Base-by-base conservation (phyloP, 2,329 filamentous ascomycete genomes). In the Cytospora leucostoma region DNA sequence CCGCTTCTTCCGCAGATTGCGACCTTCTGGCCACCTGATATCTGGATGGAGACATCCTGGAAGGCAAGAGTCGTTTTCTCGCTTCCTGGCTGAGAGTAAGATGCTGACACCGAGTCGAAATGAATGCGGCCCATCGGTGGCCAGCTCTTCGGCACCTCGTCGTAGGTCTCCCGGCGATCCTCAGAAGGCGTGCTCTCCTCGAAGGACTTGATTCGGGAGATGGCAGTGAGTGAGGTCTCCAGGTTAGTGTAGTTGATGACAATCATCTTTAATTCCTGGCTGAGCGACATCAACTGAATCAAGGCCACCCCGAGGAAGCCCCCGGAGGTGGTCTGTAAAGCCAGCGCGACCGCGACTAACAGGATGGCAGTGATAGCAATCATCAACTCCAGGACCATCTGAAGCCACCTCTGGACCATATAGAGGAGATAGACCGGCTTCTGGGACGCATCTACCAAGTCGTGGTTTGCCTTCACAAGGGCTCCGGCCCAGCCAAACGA, bases 341-440 rank as follows among this genome's bases (percentile, higher is more conserved):
- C 5, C 11, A 52, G 50, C 3, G 82, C 76, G 1, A 81, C 71
- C 21, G 76, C 74, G 19, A 82, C 76, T 10, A 82, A 67, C 3
- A 79, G 65, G 49, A 82, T 72, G 0, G 80, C 79, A 27, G 85
- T 73, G 2, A 71, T 76, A 0, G 82, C 80, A 2, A 84, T 80
- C 2, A 84, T 73, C 38, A 85, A 69, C 60, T 84, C 79, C 7
- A 86, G 63, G 0, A 83, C 81, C 0, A 86, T 71, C 0, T 75
- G 78, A 2, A 85, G 74, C 83, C 83, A 85, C 47, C 80, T 73
- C 62, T 86, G 83, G 8, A 84, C 79, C n/a, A 78, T 77, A 56
- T 77, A 80, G 37, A 85, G 75, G 4, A 84, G 75, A 66, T 85
- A 86, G 40, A 79, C 80, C 1, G 83, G 83, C 56, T 79, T 77